A percentile compares a stretch with the other conserved stretches of the same genome.
phyloP scores from a whole-genome alignment of 2,329 filamentous ascomycete genomes.

The Kalaharituber pfeilii region DNA sequence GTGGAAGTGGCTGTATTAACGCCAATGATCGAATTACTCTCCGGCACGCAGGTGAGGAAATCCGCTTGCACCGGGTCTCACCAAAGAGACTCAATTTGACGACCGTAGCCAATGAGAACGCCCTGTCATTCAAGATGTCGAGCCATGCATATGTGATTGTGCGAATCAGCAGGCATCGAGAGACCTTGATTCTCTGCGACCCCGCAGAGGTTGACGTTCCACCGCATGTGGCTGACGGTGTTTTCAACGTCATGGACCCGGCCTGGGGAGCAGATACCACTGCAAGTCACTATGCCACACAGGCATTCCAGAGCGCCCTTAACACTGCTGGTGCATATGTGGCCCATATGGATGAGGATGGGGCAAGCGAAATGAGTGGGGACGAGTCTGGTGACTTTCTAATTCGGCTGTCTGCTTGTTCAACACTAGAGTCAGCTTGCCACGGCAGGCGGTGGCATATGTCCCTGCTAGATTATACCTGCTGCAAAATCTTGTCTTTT shows the following conservation, averaged over 20 bases:
- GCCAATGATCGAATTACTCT: not conserved
- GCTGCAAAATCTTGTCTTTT: conserved; percentile 8
- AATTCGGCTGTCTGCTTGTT: too few species aligned
- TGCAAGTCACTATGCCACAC: not conserved
- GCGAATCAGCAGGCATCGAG: conserved; percentile 3
- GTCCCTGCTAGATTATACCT: conserved; percentile 8
- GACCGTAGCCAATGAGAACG: not conserved
- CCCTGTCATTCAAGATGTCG: conserved; percentile 3
- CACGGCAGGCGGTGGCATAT: conserved; percentile 2
- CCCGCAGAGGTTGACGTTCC: conserved; percentile 4
- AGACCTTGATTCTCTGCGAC: conserved; percentile 8
- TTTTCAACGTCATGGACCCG: conserved; percentile 6
- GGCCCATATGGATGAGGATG: not conserved
- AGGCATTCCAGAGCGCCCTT: conserved; percentile 4
- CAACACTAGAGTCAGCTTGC: too few species aligned
- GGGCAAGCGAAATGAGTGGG: not conserved
- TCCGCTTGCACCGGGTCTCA: not conserved
- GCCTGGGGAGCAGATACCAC: conserved; percentile 4
- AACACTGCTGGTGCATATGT: conserved; percentile 1
- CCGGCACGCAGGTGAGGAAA: too few species aligned
- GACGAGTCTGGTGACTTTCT: too few species aligned
- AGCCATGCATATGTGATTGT: conserved; percentile 9
- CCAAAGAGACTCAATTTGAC: not conserved
- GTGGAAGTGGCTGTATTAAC: not conserved
- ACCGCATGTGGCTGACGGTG: not conserved